A percentile compares a stretch with the other conserved stretches of the same genome.
Conservation (phyloP, 2,329 filamentous ascomycete genomes). For the Fusarium decemcellulare region DNA sequence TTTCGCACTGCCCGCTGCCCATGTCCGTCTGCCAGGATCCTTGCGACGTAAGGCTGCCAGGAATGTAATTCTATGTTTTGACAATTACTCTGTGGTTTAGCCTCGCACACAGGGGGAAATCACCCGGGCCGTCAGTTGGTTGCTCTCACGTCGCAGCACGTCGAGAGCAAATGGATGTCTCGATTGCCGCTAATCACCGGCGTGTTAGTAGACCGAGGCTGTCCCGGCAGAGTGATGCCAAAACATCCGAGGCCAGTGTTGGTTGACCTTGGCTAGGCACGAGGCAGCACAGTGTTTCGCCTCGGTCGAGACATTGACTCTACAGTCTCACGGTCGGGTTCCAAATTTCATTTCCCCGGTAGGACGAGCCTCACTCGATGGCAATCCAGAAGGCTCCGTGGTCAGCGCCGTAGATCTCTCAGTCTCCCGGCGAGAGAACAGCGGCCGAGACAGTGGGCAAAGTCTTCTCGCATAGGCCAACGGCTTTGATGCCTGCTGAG, state of each 20-base stretch:
- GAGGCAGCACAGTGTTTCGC: slow-evolving; percentile 6
- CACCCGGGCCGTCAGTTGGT: too few species aligned
- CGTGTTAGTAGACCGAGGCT: too few species aligned
- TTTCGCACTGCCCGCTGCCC: not conserved
- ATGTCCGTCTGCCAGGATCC: not conserved
- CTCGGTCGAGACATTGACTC: slow-evolving; percentile 25
- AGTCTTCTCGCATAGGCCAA: too few species aligned
- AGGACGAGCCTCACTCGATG: not conserved
- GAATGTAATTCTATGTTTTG: not conserved
- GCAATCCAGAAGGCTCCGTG: too few species aligned
- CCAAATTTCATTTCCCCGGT: slow-evolving; percentile 13
- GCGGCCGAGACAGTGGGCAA: too few species aligned
- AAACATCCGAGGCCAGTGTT: slow-evolving; percentile 1
- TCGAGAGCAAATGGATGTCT: too few species aligned
- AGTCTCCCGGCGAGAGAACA: too few species aligned
- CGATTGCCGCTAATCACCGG: too few species aligned
- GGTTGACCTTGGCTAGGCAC: not conserved
- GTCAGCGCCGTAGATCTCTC: too few species aligned
- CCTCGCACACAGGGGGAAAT: too few species aligned
- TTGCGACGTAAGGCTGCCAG: not conserved
- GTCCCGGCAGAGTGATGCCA: not conserved
- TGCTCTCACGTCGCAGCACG: too few species aligned
- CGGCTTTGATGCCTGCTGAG: not conserved
- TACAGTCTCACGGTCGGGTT: not conserved
- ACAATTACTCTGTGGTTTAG: not conserved